Evolutionary conservation across 140 eudicot species (phyloP).

Genomic region (Senecio squalidus): DNA sequence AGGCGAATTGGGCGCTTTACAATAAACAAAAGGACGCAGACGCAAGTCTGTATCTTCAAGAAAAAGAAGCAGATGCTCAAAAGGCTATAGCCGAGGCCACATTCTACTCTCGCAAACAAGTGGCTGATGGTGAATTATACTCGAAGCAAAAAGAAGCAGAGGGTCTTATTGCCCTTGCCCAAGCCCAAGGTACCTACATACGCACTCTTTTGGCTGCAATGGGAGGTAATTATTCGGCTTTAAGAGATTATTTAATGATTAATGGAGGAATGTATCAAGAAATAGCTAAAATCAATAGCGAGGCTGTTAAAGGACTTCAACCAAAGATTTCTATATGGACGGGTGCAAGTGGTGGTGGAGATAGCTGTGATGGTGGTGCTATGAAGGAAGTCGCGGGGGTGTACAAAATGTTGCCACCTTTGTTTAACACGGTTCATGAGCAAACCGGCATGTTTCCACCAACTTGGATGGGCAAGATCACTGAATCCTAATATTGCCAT

Average conservation of each 20-base stretch:
- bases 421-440: constrained; percentile 62
- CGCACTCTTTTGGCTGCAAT: constrained; percentile 38
- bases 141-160: constrained; percentile 58
- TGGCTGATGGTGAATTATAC: constrained; percentile 46
- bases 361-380: constrained; percentile 34
- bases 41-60: constrained; percentile 33
- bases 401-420: constrained; percentile 65
- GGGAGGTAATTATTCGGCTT: constrained; percentile 36
- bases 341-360: constrained; percentile 28
- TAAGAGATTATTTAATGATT: constrained; percentile 54
- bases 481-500: background rate
- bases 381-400: constrained; percentile 69
- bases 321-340: constrained; percentile 53
- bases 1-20: constrained; percentile 52
- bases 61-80: constrained; percentile 45
- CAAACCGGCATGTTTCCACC: constrained; percentile 79
- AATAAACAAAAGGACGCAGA: constrained; percentile 42
- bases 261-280: constrained; percentile 47
- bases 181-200: constrained; percentile 49
- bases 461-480: constrained; percentile 44
- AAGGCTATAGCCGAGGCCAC: constrained; percentile 43
- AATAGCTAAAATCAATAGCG: constrained; percentile 42
- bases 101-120: constrained; percentile 43
- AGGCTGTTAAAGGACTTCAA: constrained; percentile 42
- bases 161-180: constrained; percentile 43